These are phyloP conservation scores for Tephrocybe sp. DNA, from an alignment of 768 basidiomycete species.

Conservation along the genomic window DNA sequence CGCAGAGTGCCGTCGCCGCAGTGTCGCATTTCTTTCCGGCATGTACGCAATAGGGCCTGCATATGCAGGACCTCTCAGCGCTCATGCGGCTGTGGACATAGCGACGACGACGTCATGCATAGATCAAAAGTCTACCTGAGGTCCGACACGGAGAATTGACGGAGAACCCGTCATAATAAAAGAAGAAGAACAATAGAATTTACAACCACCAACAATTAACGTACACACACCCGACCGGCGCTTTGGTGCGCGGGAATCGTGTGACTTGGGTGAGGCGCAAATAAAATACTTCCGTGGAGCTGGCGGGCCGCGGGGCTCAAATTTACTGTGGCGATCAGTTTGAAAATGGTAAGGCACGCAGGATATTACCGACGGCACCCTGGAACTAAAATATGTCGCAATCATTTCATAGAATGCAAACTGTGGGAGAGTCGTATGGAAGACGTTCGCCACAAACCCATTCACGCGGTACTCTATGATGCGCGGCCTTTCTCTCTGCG, in stretches of 20 bases:
- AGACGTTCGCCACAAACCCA: too few relatives aligned
- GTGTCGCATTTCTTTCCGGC: constrained; percentile 1
- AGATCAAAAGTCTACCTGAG: neutral
- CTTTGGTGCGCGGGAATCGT: neutral
- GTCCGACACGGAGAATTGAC: neutral
- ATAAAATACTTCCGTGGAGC: neutral
- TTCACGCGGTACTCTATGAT: too few relatives aligned
- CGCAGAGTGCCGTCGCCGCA: neutral
- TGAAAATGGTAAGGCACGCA: neutral
- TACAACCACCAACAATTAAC: too few relatives aligned
- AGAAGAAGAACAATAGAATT: neutral
- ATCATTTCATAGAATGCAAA: neutral
- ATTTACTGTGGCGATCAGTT: constrained; percentile 4
- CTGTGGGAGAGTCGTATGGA: neutral
- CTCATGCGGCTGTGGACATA: constrained; percentile 1
- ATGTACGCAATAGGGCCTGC: neutral
- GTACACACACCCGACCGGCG: neutral
- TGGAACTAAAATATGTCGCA: neutral
- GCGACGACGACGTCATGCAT: neutral
- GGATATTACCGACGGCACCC: neutral
- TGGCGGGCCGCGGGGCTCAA: constrained; percentile 5
- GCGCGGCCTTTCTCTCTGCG: too few relatives aligned
- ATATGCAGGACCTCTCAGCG: neutral
- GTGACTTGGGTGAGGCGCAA: neutral
- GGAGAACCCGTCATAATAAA: neutral